Percentiles rank a stretch among this genome's conserved stretches.
phyloP scores from a whole-genome alignment of 176 grass and related monocot species.

The Musa itinerans region DNA sequence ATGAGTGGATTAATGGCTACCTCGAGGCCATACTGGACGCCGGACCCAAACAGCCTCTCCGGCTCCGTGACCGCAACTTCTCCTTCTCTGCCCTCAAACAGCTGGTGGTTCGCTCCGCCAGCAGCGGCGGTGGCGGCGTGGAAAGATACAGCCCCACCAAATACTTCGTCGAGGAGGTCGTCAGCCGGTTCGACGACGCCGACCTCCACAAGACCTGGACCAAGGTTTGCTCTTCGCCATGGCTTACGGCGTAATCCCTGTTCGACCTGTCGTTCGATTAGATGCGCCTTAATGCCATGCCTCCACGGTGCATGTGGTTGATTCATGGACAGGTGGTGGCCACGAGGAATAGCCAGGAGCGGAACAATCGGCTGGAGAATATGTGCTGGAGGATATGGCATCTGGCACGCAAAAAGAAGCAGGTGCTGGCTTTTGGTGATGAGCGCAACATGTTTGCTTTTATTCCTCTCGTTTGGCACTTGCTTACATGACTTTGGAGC shows the following conservation, averaged over 20 bases:
- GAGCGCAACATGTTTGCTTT: background rate
- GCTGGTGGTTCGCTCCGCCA: background rate
- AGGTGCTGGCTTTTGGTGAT: slow-evolving; percentile 25
- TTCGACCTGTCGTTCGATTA: no score
- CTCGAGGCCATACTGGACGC: slow-evolving; percentile 89
- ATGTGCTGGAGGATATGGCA: slow-evolving; percentile 98
- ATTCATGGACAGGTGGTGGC: slow-evolving; percentile 55
- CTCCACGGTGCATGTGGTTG: background rate
- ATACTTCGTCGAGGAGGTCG: slow-evolving; percentile 97
- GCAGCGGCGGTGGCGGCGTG: background rate
- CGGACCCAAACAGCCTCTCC: slow-evolving; percentile 14
- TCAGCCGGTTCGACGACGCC: slow-evolving; percentile 69
- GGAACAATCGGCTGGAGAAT: slow-evolving; percentile 69
- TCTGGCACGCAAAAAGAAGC: slow-evolving; percentile 78
- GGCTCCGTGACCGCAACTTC: slow-evolving; percentile 23
- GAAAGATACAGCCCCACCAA: slow-evolving; percentile 59
- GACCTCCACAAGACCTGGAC: slow-evolving; percentile 95
- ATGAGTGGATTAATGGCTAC: slow-evolving; percentile 98
- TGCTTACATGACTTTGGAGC: background rate
- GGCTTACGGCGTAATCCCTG: background rate
- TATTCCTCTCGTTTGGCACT: no score
- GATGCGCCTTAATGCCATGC: no score
- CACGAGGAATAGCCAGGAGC: slow-evolving; percentile 82
- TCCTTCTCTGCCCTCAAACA: slow-evolving; percentile 29
- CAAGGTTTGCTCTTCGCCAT: slow-evolving; percentile 30